Evolutionary conservation across 352 stramenopile species (phyloP), one percentile per base, ranked within the genome.

Genomic region (Globisporangium lucens): DNA sequence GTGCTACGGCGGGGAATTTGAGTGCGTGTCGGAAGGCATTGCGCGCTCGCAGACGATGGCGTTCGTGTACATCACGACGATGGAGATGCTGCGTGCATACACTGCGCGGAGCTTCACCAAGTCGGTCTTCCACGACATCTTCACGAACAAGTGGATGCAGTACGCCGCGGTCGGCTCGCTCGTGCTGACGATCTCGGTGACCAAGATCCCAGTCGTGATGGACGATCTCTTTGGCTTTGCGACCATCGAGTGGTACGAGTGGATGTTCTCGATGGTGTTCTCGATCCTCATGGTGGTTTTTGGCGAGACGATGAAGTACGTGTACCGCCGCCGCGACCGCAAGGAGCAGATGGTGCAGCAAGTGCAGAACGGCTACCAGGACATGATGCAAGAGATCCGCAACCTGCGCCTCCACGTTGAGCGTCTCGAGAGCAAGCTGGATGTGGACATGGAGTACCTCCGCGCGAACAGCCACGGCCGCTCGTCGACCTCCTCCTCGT

Each of bases 101-200:
- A 91, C 83, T 8, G 83, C 82, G 27, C 80, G 83, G n/a, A 91
- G 82, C 71, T 91, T 91, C 61, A 90, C 80, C 0, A 89, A 91
- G 64, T 87, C 81, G 30, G 75, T 91, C 9, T 91, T 88, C 66
- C 73, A 84, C 43, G 73, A 89, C 62, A 79, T 89, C 56, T 88
- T 90, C 68, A 72, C 78, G 60, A 91, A 91, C 75, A 91, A 91
- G 78, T 91, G 78, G 78, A 90, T 91, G 82, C 80, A 89, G 61
- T 84, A 82, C 70, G 83, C 83, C 27, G 81, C 83, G 36, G 64
- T 90, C 15, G 83, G 82, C 17, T 89, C 80, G 8, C 51, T 91
- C 8, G 68, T 73, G 1, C 57, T 91, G 47, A 91, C 83, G n/a
- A 29, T 90, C 0, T 86, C 74, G 3, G 80, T 91, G 64, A 91